Evolutionary conservation across 2,329 filamentous ascomycete genomes (phyloP), one percentile per base, ranked within the genome.

Genomic region (Gyromitra esculenta): DNA sequence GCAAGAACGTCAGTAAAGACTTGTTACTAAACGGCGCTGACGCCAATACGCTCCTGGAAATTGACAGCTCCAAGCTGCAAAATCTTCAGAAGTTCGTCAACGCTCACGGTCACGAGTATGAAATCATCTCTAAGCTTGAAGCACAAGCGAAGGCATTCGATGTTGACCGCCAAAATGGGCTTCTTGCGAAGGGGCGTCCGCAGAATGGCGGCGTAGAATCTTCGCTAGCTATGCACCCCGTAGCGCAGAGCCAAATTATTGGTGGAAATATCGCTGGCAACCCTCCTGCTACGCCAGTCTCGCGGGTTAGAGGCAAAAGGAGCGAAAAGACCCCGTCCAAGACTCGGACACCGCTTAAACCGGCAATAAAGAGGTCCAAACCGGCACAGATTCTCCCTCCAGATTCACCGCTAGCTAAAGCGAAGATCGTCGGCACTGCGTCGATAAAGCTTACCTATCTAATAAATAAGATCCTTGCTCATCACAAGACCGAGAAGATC

Each of bases 391-490:
- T 75, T 25, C 66, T 79, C n/a, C 54, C 60, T 2, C 25, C 39
- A 0, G 69, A 77, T 64, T 78, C 73, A 11, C 63, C 89, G 0
- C 85, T 96, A 15, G 85, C 86, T 8, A 83, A 85, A 43, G 89
- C 91, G 0, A 87, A 84, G 69, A 86, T 97, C 21, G 84, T 92
- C n/a, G 93, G 92, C 2, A 97, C 94, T 0, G 89, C 90, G 0
- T 97, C 94, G 0, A 90, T 92, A 0, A 98, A 98, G 83, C 86
- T 97, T 1, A 94, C 92, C 1, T 97, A 97, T 81, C 85, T 97
- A 5, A 85, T 97, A 18, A 91, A 94, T 69, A 87, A 89, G 41
- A 89, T 97, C 11, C 83, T 90, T 4, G 85, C 87, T 67, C 86
- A 94, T 77, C 89, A 96, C 68, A 83, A 86, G 0, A 84, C 87